A percentile compares a stretch with the other conserved stretches of the same genome.
phyloP scores from a whole-genome alignment of 2,329 filamentous ascomycete species.

The Orbilia ellipsospora region DNA sequence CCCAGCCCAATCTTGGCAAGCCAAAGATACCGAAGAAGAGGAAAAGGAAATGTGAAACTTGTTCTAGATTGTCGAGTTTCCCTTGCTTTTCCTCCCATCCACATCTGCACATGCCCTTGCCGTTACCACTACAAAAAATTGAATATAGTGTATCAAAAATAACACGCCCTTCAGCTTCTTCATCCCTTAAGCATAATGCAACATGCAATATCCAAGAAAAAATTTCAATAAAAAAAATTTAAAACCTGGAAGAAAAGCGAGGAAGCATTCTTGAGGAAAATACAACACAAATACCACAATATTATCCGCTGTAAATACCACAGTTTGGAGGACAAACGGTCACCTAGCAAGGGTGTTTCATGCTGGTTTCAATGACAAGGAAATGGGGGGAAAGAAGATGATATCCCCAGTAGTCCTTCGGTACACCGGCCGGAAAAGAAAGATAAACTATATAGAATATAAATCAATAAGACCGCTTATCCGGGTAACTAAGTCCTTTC shows the following conservation, averaged over 20 bases:
- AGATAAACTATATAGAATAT: conserved; percentile 5
- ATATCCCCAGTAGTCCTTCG: conserved; percentile 11
- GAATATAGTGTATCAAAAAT: too few relatives aligned
- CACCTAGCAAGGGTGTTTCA: conserved; percentile 31
- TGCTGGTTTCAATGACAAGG: conserved; percentile 50
- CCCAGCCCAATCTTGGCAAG: conserved; percentile 49
- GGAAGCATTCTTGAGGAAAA: background rate
- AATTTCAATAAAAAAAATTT: background rate
- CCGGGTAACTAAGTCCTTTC: conserved; percentile 8
- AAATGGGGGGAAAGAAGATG: conserved; percentile 7
- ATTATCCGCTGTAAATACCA: conserved; percentile 55
- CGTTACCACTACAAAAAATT: background rate
- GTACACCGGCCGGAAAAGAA: conserved; percentile 28
- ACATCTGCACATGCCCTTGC: background rate
- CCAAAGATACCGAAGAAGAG: conserved; percentile 22
- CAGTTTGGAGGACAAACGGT: conserved; percentile 9
- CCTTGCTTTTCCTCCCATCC: background rate
- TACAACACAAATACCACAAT: conserved; percentile 48
- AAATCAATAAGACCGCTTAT: conserved; percentile 6
- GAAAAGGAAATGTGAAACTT: background rate
- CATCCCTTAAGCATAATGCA: conserved; percentile 22
- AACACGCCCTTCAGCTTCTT: too few relatives aligned
- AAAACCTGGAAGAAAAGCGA: conserved; percentile 2
- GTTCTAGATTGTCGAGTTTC: background rate
- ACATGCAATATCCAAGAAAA: too few relatives aligned